A percentile compares a stretch with the other conserved stretches of the same genome.
Evolutionary conservation across 2,329 filamentous ascomycete species (phyloP).

Genomic region (Calonectria crousiana): DNA sequence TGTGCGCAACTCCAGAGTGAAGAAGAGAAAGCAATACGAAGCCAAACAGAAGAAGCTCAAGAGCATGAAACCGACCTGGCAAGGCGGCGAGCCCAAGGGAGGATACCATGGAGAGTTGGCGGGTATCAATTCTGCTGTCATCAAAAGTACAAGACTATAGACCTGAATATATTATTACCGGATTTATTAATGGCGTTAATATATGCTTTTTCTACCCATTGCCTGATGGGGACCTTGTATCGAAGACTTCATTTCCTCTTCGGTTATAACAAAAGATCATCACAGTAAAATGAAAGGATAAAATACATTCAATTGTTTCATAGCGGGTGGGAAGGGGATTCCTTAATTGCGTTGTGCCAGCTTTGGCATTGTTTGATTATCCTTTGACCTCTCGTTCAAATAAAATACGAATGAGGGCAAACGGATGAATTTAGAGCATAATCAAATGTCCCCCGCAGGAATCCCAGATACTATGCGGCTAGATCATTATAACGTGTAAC

Average conservation of each 20-base stretch:
- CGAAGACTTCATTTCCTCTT: neutral
- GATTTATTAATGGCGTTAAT: conserved; percentile 31
- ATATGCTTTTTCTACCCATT: neutral
- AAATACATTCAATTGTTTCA: neutral
- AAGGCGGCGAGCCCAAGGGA: conserved; percentile 84
- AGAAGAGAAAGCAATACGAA: conserved; percentile 97
- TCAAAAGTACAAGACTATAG: conserved; percentile 94
- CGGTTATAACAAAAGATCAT: neutral
- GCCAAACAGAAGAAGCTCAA: conserved; percentile 97
- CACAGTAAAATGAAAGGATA: neutral
- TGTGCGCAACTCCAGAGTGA: conserved; percentile 92
- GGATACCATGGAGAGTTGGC: conserved; percentile 93
- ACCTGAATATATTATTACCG: conserved; percentile 26
- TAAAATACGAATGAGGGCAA: neutral
- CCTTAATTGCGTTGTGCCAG: too few relatives aligned
- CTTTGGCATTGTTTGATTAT: too few relatives aligned
- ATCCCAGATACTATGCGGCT: neutral
- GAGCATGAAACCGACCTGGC: conserved; percentile 87
- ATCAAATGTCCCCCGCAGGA: neutral
- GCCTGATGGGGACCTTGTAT: neutral
- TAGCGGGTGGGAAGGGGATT: too few relatives aligned
- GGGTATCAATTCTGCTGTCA: conserved; percentile 93
- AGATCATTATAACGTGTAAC: neutral
- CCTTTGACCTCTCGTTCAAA: too few relatives aligned
- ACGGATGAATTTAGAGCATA: neutral